These are phyloP conservation scores for Salpingoeca rosetta DNA, from an alignment of 78 protist genomes.

Conservation along the genomic window DNA sequence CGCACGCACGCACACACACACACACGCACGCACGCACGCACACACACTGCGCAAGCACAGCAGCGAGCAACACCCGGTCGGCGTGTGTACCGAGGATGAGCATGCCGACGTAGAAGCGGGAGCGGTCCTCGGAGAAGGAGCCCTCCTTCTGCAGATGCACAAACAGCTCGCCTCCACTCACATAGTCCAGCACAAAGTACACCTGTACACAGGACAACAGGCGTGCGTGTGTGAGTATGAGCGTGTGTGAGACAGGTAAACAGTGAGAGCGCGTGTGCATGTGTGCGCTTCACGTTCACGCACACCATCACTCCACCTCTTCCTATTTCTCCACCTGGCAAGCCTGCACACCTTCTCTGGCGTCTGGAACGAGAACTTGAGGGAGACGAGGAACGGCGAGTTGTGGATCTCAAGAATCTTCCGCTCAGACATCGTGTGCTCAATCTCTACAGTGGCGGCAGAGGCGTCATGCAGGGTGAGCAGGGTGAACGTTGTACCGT, in stretches of 20 bases:
- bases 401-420: slow-evolving; percentile 49
- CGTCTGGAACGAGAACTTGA: slow-evolving; percentile 85
- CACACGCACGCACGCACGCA: no score
- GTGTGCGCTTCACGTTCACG: no score
- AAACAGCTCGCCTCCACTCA: slow-evolving; percentile 88
- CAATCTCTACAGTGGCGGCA: slow-evolving; percentile 71
- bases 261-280: no score
- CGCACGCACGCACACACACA: no score
- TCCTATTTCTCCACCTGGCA: no score
- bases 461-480: no score
- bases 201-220: slow-evolving; percentile 14
- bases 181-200: slow-evolving; percentile 85
- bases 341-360: slow-evolving; percentile 51
- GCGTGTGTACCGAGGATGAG: slow-evolving; percentile 65
- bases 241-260: background rate
- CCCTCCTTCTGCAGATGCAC: slow-evolving; percentile 65
- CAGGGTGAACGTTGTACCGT: no score
- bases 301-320: no score
- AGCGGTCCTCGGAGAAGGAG: slow-evolving; percentile 58
- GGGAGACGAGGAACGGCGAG: slow-evolving; percentile 76
- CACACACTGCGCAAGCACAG: no score
- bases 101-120: slow-evolving; percentile 72
- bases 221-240: background rate
- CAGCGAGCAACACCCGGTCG: no score
- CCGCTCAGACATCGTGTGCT: slow-evolving; percentile 78